Evolutionary conservation across 2,329 filamentous ascomycete genomes (phyloP), one percentile per base, ranked within the genome.

Genomic region (Phyllosticta citriasiana): DNA sequence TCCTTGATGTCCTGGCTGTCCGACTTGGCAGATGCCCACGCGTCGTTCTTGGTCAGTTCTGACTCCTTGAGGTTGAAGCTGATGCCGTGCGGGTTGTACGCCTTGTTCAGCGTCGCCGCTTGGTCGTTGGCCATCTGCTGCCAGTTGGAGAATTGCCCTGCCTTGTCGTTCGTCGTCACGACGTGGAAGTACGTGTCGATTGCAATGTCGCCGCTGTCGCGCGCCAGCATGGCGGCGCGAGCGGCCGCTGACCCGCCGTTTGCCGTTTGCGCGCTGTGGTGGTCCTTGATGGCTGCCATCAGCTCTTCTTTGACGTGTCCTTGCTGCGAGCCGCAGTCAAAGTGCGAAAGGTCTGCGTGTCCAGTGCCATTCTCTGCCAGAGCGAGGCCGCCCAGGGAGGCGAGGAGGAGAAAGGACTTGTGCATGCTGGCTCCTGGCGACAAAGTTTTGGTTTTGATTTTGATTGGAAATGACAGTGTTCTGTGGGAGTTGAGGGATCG

Each of bases 41-140:
- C 72, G 65, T 82, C 77, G 71, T 83, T 84, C 62, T 77, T 72
- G 40, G 76, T 81, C 65, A 77, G 80, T 25, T 77, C 78, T 30
- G 80, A 74, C 62, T 78, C 77, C 59, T 73, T 66, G 9, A 84
- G 74, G 30, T 71, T 75, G 73, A 82, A 85, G 8, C 68, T 70
- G 65, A 85, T 80, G 62, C 74, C 74, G 71, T 82, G 81, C 51
- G 77, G 72, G 40, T 74, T 71, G 72, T 81, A 81, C 8, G 73
- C 73, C 30, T 63, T 68, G 70, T 79, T 79, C 40, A 79, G 61
- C 0, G 69, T 67, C 50, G 68, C 67, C 61, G 74, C 60, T 64
- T 79, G 77, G 19, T 68, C 67, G 19, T 64, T 63, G 10, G 72
- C 75, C 73, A 76, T 77, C 55, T 71, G 64, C 26, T 62, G 30